Evolutionary conservation across 805 yeast species (phyloP).

Genomic region (Wickerhamomyces pijperi): DNA sequence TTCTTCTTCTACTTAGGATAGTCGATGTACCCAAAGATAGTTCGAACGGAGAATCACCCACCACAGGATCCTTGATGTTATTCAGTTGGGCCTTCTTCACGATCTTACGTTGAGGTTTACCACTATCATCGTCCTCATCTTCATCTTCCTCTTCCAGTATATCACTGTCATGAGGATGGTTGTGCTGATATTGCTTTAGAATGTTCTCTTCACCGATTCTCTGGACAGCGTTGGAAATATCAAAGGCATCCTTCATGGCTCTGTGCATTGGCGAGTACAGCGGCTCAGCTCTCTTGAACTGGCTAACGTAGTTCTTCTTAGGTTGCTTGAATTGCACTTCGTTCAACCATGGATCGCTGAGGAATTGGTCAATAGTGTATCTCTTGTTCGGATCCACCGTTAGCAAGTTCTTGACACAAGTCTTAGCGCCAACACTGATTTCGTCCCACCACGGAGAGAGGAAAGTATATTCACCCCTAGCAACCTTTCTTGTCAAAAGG

Average conservation of each 20-base stretch:
- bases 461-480: constrained; percentile 64
- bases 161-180: constrained; percentile 1
- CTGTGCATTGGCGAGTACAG: constrained; percentile 63
- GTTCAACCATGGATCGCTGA: constrained; percentile 61
- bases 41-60: constrained; percentile 21
- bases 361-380: constrained; percentile 55
- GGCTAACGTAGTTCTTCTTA: constrained; percentile 7
- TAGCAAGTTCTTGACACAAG: constrained; percentile 52
- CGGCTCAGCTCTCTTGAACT: constrained; percentile 17
- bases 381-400: constrained; percentile 61
- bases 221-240: constrained; percentile 76
- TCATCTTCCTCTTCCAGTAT: constrained; percentile 18
- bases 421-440: constrained; percentile 58
- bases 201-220: constrained; percentile 28
- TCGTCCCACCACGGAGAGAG: constrained; percentile 87
- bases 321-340: constrained; percentile 15
- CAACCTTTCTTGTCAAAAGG: constrained; percentile 55
- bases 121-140: constrained; percentile 9
- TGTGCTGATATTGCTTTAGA: constrained; percentile 4
- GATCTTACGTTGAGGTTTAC: constrained; percentile 7
- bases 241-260: constrained; percentile 78
- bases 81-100: constrained; percentile 11
- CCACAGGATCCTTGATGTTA: constrained; percentile 6
- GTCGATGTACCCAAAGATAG: constrained; percentile 26
- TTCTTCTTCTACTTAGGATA: constrained; percentile 29